These are phyloP conservation scores for Cyberlindnera subsufficiens DNA, from an alignment of 805 yeast genomes.

Conservation along the genomic window DNA sequence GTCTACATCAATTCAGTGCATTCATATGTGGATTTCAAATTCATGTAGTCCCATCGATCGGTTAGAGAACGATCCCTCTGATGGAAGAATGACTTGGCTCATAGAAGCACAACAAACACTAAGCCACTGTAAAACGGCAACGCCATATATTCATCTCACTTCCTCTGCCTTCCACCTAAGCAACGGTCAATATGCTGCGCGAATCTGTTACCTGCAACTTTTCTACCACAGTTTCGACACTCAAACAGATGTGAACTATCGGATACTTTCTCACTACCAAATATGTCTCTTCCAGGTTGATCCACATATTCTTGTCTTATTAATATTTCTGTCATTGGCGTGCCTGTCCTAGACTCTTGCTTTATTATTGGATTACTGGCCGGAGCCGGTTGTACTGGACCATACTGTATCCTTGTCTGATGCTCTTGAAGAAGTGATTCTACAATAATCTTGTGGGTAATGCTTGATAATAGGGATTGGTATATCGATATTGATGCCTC, in stretches of 20 bases:
- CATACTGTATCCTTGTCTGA: slow-evolving; percentile 7
- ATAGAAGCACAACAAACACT: too few relatives aligned
- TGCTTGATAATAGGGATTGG: slow-evolving; percentile 3
- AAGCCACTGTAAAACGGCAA: too few relatives aligned
- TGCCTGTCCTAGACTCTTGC: slow-evolving; percentile 10
- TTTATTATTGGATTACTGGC: slow-evolving; percentile 4
- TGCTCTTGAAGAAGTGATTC: slow-evolving; percentile 11
- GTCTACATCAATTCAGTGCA: too few relatives aligned
- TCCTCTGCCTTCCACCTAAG: slow-evolving; percentile 61
- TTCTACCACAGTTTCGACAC: slow-evolving; percentile 79
- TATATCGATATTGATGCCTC: slow-evolving; percentile 5
- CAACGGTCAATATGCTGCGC: slow-evolving; percentile 94
- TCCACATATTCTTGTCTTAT: slow-evolving; percentile 14
- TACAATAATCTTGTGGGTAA: slow-evolving; percentile 10
- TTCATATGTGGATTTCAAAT: too few relatives aligned
- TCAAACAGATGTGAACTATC: slow-evolving; percentile 59
- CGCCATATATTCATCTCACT: slow-evolving; percentile 9
- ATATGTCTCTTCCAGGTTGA: slow-evolving; percentile 32
- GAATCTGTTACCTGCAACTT: slow-evolving; percentile 85
- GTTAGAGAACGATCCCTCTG: too few relatives aligned
- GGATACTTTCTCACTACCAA: slow-evolving; percentile 43
- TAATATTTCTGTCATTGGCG: slow-evolving; percentile 16
- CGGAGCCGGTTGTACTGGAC: slow-evolving; percentile 10
- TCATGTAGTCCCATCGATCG: too few relatives aligned
- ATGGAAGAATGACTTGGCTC: too few relatives aligned